Percentiles rank a stretch among this genome's conserved stretches.
Evolutionary conservation across 2,329 filamentous ascomycete species (phyloP).

Genomic region (Gaeumannomyces sp.): DNA sequence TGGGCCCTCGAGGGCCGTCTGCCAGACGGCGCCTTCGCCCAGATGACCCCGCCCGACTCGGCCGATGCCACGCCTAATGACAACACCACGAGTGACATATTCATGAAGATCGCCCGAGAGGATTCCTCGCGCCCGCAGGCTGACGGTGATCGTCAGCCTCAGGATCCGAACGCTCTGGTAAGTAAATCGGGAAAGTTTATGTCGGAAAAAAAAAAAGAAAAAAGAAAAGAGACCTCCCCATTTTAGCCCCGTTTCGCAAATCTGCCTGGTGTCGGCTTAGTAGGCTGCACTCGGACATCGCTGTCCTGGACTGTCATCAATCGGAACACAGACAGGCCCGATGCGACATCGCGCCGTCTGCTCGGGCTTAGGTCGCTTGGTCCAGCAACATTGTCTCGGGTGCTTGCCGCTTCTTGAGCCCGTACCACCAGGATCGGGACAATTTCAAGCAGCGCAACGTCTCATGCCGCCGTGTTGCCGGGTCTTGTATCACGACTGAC

Average conservation of each 20-base stretch:
- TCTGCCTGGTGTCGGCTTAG: slow-evolving; percentile 9
- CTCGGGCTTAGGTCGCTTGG: neutral
- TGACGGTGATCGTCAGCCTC: slow-evolving; percentile 27
- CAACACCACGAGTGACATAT: slow-evolving; percentile 53
- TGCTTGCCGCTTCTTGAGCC: neutral
- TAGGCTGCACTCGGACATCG: slow-evolving; percentile 12
- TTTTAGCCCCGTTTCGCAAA: slow-evolving; percentile 9
- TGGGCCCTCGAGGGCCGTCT: slow-evolving; percentile 43
- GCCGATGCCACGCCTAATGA: slow-evolving; percentile 31
- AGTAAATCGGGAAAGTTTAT: slow-evolving; percentile 24
- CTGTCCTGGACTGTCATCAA: neutral
- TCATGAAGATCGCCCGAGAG: slow-evolving; percentile 52
- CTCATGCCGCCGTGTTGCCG: neutral
- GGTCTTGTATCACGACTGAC: neutral
- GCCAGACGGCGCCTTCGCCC: slow-evolving; percentile 28
- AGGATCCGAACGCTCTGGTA: slow-evolving; percentile 39
- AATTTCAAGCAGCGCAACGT: neutral
- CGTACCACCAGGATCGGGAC: neutral
- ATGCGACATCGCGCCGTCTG: neutral
- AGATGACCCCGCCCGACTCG: slow-evolving; percentile 36
- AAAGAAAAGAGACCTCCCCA: neutral
- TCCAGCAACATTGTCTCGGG: neutral
- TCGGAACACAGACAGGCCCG: neutral
- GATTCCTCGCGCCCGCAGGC: slow-evolving; percentile 35
- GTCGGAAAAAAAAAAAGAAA: neutral